phyloP scores from a whole-genome alignment of 345 rosid species.

The Aquilaria yunnanensis region DNA sequence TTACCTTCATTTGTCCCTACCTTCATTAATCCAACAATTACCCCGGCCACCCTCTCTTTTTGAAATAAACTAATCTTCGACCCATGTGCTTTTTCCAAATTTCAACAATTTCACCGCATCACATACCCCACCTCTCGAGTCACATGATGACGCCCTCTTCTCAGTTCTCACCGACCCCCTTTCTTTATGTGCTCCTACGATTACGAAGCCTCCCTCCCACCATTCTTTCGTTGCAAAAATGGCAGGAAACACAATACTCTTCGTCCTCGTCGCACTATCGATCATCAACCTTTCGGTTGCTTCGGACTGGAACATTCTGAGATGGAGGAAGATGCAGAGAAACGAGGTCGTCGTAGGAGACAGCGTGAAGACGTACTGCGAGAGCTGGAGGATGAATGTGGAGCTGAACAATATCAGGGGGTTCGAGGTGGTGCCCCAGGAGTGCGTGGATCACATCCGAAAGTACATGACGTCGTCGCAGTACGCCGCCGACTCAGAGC shows the following conservation, averaged over 20 bases:
- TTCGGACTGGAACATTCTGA: constrained; percentile 71
- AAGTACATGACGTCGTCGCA: constrained; percentile 71
- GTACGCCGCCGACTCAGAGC: constrained; percentile 43
- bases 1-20: no score
- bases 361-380: constrained; percentile 46
- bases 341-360: not conserved
- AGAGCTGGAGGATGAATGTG: constrained; percentile 79
- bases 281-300: constrained; percentile 27
- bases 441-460: constrained; percentile 39
- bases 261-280: constrained; percentile 24
- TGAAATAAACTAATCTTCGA: no score
- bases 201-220: no score
- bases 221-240: constrained; percentile 14
- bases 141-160: no score
- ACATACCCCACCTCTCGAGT: no score
- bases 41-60: no score
- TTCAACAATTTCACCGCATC: no score
- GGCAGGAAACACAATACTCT: constrained; percentile 25
- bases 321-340: constrained; percentile 15
- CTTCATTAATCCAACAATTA: no score
- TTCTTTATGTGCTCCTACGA: no score
- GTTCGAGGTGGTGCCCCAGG: constrained; percentile 63
- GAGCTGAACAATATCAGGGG: constrained; percentile 64
- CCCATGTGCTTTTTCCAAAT: no score
- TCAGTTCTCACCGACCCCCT: no score